Base-by-base conservation (phyloP, 78 protist species). In the Pigoraptor vietnamica region DNA sequence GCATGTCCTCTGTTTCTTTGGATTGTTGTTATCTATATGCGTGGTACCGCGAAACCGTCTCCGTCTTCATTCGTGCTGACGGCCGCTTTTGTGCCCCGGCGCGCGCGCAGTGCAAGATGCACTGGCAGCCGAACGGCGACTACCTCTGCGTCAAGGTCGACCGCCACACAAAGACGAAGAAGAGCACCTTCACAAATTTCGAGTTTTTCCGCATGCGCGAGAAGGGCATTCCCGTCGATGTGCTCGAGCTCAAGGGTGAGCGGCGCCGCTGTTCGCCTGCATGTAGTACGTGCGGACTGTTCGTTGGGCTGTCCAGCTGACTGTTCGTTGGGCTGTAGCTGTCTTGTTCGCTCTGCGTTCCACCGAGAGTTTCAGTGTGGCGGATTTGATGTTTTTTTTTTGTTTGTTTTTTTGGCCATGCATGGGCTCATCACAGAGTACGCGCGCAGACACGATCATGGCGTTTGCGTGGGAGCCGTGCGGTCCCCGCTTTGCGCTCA, bases 41-140 rank as follows among this genome's bases (percentile, higher is more conserved):
- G n/a, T n/a, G n/a, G n/a, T n/a, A n/a, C n/a, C n/a, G n/a, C 67
- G 6, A 21, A 48, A 6, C 14, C 67, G 14, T 21, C 67, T 48
- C 14, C 14, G 6, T 48, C 67, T 48, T 14, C 6, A 48, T 48
- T 21, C 14, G 67, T 48, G 29, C 29, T 48, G 67, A 6, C 67
- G 67, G 6, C 29, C 14, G 67, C 14, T 6, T 48, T 48, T 48
- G 67, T 48, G 6, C 29, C 14, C 67, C 14, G 67, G 29, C 29
- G 14, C 67, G 29, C 0, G 37, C 82, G 90, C 90, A 91, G 90
- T 67, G 94, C 37, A 37, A 90, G 37, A 32, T 97, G 88, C 91
- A 91, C 94, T 97, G 99, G 99, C 99, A 97, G 84, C 86, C 91
- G 33, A 89, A 90, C 23, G 99, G 99, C 90, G 94, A 94, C 40